These are phyloP conservation scores for Cephalotrichum gorgonifer DNA, from an alignment of 2,329 filamentous ascomycete genomes.

Conservation along the genomic window DNA sequence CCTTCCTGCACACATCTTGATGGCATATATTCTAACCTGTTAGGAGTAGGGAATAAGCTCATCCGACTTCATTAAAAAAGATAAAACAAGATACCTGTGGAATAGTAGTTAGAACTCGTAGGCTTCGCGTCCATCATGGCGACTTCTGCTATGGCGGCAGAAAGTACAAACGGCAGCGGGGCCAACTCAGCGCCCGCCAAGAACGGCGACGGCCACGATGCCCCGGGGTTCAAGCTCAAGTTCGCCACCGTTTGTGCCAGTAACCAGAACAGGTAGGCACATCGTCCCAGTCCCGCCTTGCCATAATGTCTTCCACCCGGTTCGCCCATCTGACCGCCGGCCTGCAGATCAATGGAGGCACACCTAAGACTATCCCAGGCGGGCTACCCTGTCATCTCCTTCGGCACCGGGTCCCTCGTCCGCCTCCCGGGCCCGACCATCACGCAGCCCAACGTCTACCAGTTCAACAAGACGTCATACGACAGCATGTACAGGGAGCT, in stretches of 20 bases:
- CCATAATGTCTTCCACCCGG: neutral
- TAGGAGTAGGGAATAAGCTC: neutral
- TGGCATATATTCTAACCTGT: neutral
- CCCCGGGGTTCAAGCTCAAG: slow-evolving; percentile 72
- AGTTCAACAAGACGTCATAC: slow-evolving; percentile 96
- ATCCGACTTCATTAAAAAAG: neutral
- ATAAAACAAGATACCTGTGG: neutral
- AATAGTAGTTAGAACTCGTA: neutral
- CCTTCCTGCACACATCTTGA: neutral
- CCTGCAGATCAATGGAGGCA: slow-evolving; percentile 88
- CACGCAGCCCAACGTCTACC: slow-evolving; percentile 90
- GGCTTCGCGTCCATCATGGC: neutral
- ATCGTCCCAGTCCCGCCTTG: no score
- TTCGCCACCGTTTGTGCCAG: slow-evolving; percentile 99
- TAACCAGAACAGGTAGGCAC: slow-evolving; percentile 87
- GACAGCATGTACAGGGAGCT: slow-evolving; percentile 91
- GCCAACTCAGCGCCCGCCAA: slow-evolving; percentile 19
- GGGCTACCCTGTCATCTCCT: slow-evolving; percentile 91
- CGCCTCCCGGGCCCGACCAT: slow-evolving; percentile 86
- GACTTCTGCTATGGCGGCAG: no score
- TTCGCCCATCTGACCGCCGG: neutral
- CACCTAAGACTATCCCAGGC: slow-evolving; percentile 83
- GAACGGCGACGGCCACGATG: slow-evolving; percentile 37
- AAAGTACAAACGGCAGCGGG: slow-evolving; percentile 18
- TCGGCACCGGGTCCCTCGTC: slow-evolving; percentile 90